Evolutionary conservation across 2,329 filamentous ascomycete genomes (phyloP), one percentile per base, ranked within the genome.

Genomic region (Sarocladium strictum): DNA sequence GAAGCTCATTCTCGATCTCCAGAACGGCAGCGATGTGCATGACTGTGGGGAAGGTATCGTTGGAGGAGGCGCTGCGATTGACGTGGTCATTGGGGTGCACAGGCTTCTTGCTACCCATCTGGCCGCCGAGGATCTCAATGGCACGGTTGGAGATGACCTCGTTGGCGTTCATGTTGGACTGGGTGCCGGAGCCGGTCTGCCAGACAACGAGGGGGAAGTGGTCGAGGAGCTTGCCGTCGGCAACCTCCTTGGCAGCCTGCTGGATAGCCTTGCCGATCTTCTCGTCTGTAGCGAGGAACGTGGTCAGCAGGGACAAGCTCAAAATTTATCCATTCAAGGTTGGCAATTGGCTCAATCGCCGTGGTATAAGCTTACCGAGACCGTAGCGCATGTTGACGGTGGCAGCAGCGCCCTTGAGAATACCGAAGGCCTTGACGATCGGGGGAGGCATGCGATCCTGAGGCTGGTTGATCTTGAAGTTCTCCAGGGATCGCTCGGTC

Each of bases 91-190:
- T 99, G 67, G 94, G 94, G 77, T 99, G 94, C 60, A 99, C 94
- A 26, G 94, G 94, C 80, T 95, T 96, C 86, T 97, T 97, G 83
- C 79, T 86, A 64, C 94, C 94, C 89, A 91, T 96, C 61, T 81
- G 81, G 65, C 94, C 94, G 64, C 94, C 94, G 54, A 97, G 82
- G 60, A 97, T 96, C 79, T 97, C 93, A 73, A 97, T 97, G 61
- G 94, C 94, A 62, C 94, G 90, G 83, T 97, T 99, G 61, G 93
- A 97, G 74, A 99, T 97, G 74, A 99, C 94, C 74, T 99, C 94
- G 79, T 99, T 99, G 70, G 93, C 92, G 78, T 99, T 99, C 94
- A 97, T 97, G 84, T 96, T 97, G 72, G 92, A 97, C 80, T 97
- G 94, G 27, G 94, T 97, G 69, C 94, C 94, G 52, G 94, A 97